Evolutionary conservation across 805 yeast genomes (phyloP).

Genomic region (Maudiozyma pseudohumilis): DNA sequence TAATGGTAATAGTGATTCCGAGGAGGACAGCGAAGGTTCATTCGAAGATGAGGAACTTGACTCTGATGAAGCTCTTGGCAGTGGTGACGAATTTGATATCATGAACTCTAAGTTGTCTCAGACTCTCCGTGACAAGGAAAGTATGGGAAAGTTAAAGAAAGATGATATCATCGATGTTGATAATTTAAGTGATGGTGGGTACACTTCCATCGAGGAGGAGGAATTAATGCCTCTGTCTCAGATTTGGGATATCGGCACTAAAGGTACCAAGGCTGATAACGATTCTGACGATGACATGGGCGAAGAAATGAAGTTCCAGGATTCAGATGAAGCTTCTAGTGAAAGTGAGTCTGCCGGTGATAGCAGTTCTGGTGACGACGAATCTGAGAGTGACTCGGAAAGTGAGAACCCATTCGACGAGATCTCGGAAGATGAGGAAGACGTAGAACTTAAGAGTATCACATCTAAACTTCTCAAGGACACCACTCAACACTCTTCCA

Average conservation of each 20-base stretch:
- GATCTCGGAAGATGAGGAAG: slow-evolving; percentile 39
- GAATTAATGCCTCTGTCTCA: slow-evolving; percentile 73
- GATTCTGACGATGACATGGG: slow-evolving; percentile 11
- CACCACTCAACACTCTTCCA: slow-evolving; percentile 29
- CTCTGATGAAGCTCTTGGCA: slow-evolving; percentile 83
- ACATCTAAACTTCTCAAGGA: slow-evolving; percentile 31
- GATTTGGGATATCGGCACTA: slow-evolving; percentile 78
- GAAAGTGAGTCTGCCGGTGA: slow-evolving; percentile 7
- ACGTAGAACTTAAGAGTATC: slow-evolving; percentile 45
- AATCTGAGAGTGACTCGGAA: slow-evolving; percentile 10
- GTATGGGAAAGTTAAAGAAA: slow-evolving; percentile 22
- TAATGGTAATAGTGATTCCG: slow-evolving; percentile 17
- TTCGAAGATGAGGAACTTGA: slow-evolving; percentile 60
- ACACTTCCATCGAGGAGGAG: slow-evolving; percentile 48
- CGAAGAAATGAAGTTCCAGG: slow-evolving; percentile 13
- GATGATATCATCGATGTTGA: slow-evolving; percentile 27
- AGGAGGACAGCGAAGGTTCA: slow-evolving; percentile 24
- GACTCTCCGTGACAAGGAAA: slow-evolving; percentile 50
- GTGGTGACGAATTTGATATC: slow-evolving; percentile 62
- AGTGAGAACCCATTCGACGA: slow-evolving; percentile 30
- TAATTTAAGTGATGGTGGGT: slow-evolving; percentile 50
- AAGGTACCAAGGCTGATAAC: slow-evolving; percentile 10
- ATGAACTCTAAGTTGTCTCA: slow-evolving; percentile 60
- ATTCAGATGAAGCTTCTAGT: slow-evolving; percentile 9
- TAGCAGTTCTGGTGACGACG: slow-evolving; percentile 6